Evolutionary conservation across 2,329 filamentous ascomycete genomes (phyloP), one percentile per base, ranked within the genome.

Genomic region (Neofusicoccum sp.): DNA sequence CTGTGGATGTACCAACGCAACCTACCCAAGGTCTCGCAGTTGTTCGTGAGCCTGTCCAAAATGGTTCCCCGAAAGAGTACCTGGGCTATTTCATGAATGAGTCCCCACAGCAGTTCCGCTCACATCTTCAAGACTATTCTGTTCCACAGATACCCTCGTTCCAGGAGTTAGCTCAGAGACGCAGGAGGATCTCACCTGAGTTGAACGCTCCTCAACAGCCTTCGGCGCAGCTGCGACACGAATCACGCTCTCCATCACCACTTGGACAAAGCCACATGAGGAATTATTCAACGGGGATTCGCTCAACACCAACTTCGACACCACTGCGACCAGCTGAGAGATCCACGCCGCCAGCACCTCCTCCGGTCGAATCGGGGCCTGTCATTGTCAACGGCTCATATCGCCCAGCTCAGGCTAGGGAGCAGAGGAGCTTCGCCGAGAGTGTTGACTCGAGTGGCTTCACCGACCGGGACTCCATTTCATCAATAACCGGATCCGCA

Each of bases 41-140:
- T 20, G 26, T 47, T 7, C 70, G 73, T 6, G 49, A 61, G 28
- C 40, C 41, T 31, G 36, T 33, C 9, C 59, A 74, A 12, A 71
- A 70, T 58, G 72, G 73, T 9, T 73, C 76, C 51, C 77, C 79
- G 1, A 81, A 81, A 65, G 79, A 82, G 62, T 82, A 81, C 64
- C 71, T 80, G 11, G 79, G 79, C 3, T 82, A 82, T 65, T 79
- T 77, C 61, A 71, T 81, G 45, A 75, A 73, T 9, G 77, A 80
- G 28, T 77, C 79, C 47, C 71, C 75, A 49, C 70, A 71, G 48
- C 62, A 66, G 4, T 57, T 56, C n/a, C 48, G 49, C 8, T 28
- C 57, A 20, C 36, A 51, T 26, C 70, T 78, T 36, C 72, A 73
- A 48, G 72, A 74, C 6, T 75, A 75, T 47, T 66, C 65, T 31